phyloP scores from a whole-genome alignment of 1,284 basidiomycete genomes.

The Grifola frondosa region DNA sequence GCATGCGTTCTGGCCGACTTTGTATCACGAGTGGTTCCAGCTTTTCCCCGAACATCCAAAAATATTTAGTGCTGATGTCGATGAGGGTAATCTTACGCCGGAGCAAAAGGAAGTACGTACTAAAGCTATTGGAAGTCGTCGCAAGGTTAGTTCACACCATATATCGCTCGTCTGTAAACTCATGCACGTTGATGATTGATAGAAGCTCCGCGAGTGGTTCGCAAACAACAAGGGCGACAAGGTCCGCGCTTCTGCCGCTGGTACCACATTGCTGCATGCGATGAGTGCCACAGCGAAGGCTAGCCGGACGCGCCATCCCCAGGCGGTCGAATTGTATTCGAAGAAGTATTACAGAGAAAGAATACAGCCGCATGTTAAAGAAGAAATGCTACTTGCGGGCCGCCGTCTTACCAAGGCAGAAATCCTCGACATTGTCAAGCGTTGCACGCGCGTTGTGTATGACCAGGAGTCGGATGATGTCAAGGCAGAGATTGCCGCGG shows the following conservation, averaged over 20 bases:
- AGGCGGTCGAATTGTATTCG: conserved; percentile 1
- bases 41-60: background rate
- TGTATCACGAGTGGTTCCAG: conserved; percentile 1
- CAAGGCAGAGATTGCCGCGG: background rate
- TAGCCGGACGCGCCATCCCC: conserved; percentile 3
- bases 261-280: background rate
- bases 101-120: background rate
- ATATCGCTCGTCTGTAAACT: background rate
- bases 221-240: background rate
- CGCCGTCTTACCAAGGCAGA: background rate
- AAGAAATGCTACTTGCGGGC: background rate
- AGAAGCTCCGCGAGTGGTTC: conserved; percentile 1
- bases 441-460: background rate
- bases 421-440: background rate
- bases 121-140: background rate
- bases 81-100: background rate
- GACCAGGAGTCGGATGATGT: background rate
- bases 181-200: background rate
- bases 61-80: background rate
- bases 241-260: background rate
- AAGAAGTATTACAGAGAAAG: conserved; percentile 1
- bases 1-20: background rate
- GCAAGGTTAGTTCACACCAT: conserved; percentile 3
- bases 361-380: background rate
- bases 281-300: background rate